Percentiles rank a stretch among this genome's conserved stretches.
These are phyloP conservation scores for Zasmidium cellare DNA, from an alignment of 2,329 filamentous ascomycete species.

Conservation along the genomic window DNA sequence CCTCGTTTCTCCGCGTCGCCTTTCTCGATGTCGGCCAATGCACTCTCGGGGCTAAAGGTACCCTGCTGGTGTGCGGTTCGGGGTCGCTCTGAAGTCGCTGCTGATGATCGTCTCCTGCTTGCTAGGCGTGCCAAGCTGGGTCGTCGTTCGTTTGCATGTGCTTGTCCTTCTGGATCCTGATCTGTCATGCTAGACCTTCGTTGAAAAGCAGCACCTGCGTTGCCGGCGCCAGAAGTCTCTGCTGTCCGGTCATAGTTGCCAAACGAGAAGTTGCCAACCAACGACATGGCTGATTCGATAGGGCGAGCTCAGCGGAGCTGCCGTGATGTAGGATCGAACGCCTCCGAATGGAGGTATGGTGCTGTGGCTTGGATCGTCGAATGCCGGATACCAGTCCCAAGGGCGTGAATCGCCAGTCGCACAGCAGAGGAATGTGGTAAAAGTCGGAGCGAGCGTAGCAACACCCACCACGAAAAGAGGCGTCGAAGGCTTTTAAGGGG, in stretches of 20 bases:
- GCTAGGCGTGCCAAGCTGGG: slow-evolving; percentile 13
- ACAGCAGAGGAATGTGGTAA: neutral
- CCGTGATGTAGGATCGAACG: neutral
- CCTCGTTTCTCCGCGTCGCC: slow-evolving; percentile 26
- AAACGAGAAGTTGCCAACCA: slow-evolving; percentile 45
- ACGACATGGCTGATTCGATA: slow-evolving; percentile 35
- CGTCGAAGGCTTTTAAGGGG: neutral
- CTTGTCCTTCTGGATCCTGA: slow-evolving; percentile 20
- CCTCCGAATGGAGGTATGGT: neutral
- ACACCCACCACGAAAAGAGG: neutral
- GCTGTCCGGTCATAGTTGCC: slow-evolving; percentile 43
- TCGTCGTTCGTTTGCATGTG: slow-evolving; percentile 14
- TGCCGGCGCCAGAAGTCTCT: slow-evolving; percentile 37
- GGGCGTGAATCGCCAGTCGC: neutral
- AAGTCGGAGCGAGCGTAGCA: neutral
- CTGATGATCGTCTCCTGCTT: slow-evolving; percentile 13
- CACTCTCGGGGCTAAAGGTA: neutral
- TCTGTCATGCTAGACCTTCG: slow-evolving; percentile 22
- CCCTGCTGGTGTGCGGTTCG: neutral
- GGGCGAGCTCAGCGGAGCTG: neutral
- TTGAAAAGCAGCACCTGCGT: slow-evolving; percentile 31
- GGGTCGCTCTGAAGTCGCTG: slow-evolving; percentile 4
- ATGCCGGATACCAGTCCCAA: neutral
- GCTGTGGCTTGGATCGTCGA: neutral
- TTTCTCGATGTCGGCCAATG: slow-evolving; percentile 10